Conservation (phyloP, 2,329 filamentous ascomycete genomes). For the Diaporthe longicolla region DNA sequence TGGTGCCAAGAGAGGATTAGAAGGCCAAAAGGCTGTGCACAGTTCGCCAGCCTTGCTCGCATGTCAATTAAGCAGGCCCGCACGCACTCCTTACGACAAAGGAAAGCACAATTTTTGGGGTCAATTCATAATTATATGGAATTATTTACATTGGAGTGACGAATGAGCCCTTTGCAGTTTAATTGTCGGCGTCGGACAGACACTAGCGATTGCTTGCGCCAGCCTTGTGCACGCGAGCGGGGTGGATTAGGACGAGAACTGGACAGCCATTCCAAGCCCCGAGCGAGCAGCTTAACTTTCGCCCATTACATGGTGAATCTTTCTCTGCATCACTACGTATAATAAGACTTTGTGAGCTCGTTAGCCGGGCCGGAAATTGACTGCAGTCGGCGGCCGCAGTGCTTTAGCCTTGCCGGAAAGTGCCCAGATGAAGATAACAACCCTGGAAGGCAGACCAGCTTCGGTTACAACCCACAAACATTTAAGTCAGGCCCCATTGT, state of each 20-base stretch:
- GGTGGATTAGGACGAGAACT: not conserved
- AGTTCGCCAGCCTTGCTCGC: not conserved
- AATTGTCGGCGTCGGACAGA: not conserved
- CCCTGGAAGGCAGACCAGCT: too few relatives aligned
- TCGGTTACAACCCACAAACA: too few relatives aligned
- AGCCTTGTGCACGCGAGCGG: not conserved
- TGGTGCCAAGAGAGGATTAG: not conserved
- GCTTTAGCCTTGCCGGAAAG: not conserved
- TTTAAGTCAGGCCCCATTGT: too few relatives aligned
- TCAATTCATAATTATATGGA: accelerated
- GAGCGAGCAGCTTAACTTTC: not conserved
- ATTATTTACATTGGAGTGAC: not conserved
- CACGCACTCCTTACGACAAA: too few relatives aligned
- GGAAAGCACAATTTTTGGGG: too few relatives aligned
- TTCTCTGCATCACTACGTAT: not conserved
- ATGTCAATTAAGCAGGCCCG: not conserved
- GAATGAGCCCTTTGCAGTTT: not conserved
- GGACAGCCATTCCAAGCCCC: not conserved
- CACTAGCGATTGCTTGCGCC: not conserved
- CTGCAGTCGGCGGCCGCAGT: not conserved
- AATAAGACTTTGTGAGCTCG: not conserved
- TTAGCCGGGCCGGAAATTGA: not conserved
- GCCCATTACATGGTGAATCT: not conserved
- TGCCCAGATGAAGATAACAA: not conserved
- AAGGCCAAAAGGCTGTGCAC: not conserved